Percentiles rank a stretch among this genome's conserved stretches.
phyloP scores from a whole-genome alignment of 2,329 filamentous ascomycete genomes.

The Colletotrichum aenigma region DNA sequence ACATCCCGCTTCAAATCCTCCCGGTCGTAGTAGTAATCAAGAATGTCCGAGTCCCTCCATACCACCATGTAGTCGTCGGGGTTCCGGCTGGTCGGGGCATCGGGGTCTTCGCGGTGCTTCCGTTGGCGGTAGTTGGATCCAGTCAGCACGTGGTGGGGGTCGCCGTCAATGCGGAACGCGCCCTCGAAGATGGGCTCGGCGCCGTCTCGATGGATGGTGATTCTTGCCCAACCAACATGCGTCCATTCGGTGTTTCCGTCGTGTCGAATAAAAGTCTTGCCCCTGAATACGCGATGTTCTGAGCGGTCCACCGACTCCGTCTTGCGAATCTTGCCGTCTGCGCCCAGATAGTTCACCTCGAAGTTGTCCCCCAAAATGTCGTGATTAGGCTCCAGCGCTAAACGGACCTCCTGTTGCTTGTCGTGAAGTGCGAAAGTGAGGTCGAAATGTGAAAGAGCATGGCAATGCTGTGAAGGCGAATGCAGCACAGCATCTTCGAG shows the following conservation, averaged over 20 bases:
- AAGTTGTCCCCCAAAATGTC: constrained; percentile 83
- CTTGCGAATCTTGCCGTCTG: constrained; percentile 70
- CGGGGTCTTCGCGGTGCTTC: constrained; percentile 73
- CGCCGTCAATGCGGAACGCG: constrained; percentile 78
- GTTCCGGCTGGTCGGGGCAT: constrained; percentile 52
- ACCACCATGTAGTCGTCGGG: constrained; percentile 82
- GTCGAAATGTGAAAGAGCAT: constrained; percentile 84
- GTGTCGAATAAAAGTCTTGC: constrained; percentile 73
- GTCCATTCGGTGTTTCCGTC: constrained; percentile 70
- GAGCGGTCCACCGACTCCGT: constrained; percentile 74
- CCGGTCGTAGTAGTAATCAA: constrained; percentile 44
- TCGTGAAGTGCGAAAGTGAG: constrained; percentile 78
- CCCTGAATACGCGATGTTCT: constrained; percentile 84
- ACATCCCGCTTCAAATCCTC: constrained; percentile 69
- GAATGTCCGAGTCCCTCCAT: constrained; percentile 89
- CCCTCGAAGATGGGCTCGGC: constrained; percentile 84
- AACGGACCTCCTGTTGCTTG: constrained; percentile 71
- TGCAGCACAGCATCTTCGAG: constrained; percentile 79
- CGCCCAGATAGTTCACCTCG: constrained; percentile 71
- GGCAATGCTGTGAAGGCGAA: constrained; percentile 78
- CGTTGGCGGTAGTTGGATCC: constrained; percentile 75
- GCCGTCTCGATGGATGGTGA: constrained; percentile 80
- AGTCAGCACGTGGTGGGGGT: constrained; percentile 88
- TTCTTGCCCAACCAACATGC: constrained; percentile 84
- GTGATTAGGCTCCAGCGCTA: constrained; percentile 87